Base-by-base conservation (phyloP, 1,284 basidiomycete genomes). In the Thelephora terrestris region DNA sequence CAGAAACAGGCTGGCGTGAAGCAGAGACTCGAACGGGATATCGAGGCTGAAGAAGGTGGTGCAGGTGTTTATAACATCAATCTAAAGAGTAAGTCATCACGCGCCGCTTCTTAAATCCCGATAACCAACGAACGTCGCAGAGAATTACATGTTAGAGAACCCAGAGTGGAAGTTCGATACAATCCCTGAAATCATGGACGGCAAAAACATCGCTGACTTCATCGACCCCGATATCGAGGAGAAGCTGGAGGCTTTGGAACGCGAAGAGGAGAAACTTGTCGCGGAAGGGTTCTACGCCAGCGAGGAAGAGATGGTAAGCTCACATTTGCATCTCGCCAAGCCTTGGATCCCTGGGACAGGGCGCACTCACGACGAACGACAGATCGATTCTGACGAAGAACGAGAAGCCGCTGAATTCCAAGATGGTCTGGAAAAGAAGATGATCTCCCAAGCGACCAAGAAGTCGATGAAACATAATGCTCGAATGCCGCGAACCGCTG, bases 141-240 rank as follows among this genome's bases (percentile, higher is more conserved):
- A 91, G 75, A 79, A 91, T 64, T 99, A 97, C 71, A 57, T 97
- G 27, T 82, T 99, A 48, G 77, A 81, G 37, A 85, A 97, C 63
- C 84, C 90, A 45, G 85, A 91, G 47, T 99, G 95, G 95, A 99
- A 97, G 71, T 77, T 85, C 71, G 95, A 99, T 63, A 77, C 81
- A 56, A 89, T 99, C 21, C 96, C 95, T 24, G 96, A 99, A 69
- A 89, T 99, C 61, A 82, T 91, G 81, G 81, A 98, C 56, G 96
- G 95, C 69, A 98, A 98, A 79, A 99, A 99, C 71, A 73, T 99
- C 49, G 94, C 94, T 36, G 95, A 99, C 75, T 99, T 99, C 59
- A 89, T 99, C 67, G 96, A 99, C 66, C 89, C 93, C n/a, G 96
- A 99, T 62, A 99, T 99, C 56, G 81, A 83, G 37, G 92, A 94